Conservation (phyloP, 306 rosid genomes). For the Begonia peltatifolia region DNA sequence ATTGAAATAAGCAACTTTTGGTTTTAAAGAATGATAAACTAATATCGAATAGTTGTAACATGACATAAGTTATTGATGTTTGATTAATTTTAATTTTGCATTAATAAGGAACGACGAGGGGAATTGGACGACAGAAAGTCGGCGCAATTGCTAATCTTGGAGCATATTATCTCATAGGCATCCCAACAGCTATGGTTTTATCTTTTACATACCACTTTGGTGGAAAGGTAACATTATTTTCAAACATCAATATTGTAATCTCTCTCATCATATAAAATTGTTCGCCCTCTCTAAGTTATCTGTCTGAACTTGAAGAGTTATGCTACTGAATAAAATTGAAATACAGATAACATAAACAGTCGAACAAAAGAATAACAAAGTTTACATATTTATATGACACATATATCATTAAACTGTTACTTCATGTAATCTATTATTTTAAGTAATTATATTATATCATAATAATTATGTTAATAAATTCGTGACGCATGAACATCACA, state of each 20-base stretch:
- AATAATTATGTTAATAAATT: too few species aligned
- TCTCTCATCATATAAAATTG: too few species aligned
- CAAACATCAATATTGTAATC: too few species aligned
- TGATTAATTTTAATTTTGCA: neutral
- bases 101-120: constrained; percentile 15
- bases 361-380: too few species aligned
- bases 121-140: constrained; percentile 29
- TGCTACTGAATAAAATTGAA: too few species aligned
- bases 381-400: neutral
- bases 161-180: constrained; percentile 24
- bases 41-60: neutral
- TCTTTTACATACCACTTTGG: constrained; percentile 25
- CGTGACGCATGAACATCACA: too few species aligned
- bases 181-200: constrained; percentile 18
- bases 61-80: neutral
- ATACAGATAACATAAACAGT: too few species aligned
- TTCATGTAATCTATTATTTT: neutral
- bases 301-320: too few species aligned
- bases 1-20: too few species aligned
- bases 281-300: too few species aligned
- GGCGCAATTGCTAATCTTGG: constrained; percentile 28
- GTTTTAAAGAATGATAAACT: neutral
- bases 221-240: constrained; percentile 14
- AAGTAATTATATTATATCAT: too few species aligned
- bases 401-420: neutral